Evolutionary conservation across 2,329 filamentous ascomycete species (phyloP).

Genomic region (Thermothelomyces thermophilus): DNA sequence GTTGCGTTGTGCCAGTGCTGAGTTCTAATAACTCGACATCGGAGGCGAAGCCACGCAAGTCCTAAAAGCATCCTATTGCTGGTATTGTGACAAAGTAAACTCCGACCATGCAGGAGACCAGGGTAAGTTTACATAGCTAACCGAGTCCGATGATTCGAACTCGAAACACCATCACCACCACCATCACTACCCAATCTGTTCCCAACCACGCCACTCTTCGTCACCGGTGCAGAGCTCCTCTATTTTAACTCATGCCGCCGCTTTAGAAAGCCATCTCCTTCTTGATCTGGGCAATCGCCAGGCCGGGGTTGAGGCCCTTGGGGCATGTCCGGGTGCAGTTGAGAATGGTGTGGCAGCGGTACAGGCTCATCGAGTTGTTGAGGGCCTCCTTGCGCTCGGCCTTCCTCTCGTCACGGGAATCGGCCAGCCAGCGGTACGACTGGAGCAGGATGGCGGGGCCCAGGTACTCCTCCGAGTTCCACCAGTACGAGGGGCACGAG

Average conservation of each 20-base stretch:
- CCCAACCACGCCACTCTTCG: constrained; percentile 4
- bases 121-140: constrained; percentile 27
- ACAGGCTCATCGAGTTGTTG: constrained; percentile 98
- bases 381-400: constrained; percentile 82
- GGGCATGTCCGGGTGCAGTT: constrained; percentile 98
- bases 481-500: constrained; percentile 99
- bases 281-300: constrained; percentile 97
- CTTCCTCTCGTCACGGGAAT: constrained; percentile 87
- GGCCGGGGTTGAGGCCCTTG: constrained; percentile 94
- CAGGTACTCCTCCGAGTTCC: constrained; percentile 98
- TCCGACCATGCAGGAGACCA: constrained; percentile 30
- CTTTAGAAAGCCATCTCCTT: constrained; percentile 73
- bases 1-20: too few relatives aligned
- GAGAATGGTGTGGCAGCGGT: constrained; percentile 98
- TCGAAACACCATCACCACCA: background rate
- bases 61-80: constrained; percentile 12
- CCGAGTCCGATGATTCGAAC: constrained; percentile 11
- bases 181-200: constrained; percentile 7
- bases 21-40: too few relatives aligned
- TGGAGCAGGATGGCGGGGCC: constrained; percentile 94
- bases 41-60: background rate
- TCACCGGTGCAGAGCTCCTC: background rate
- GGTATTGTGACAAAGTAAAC: constrained; percentile 29
- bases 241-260: background rate
- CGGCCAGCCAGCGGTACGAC: constrained; percentile 94